Percentiles rank a stretch among this genome's conserved stretches.
These are phyloP conservation scores for Ogataea hybrid DNA, from an alignment of 1,139 yeast species.

Conservation along the genomic window DNA sequence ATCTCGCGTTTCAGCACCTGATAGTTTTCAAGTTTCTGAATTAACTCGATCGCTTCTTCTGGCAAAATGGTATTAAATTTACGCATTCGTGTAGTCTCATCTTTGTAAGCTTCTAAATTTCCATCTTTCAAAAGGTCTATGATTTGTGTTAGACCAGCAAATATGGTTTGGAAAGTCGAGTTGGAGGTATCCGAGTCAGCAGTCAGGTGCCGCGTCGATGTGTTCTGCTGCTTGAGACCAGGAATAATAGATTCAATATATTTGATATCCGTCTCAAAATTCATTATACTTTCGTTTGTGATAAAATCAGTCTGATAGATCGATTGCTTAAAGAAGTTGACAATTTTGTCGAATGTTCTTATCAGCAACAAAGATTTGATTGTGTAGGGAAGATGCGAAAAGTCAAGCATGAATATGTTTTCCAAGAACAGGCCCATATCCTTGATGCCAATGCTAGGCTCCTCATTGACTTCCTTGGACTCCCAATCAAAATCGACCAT, in stretches of 20 bases:
- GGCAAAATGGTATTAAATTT: constrained; percentile 61
- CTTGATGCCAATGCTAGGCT: constrained; percentile 72
- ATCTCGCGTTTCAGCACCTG: constrained; percentile 15
- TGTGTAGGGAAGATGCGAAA: constrained; percentile 75
- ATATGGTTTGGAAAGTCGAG: constrained; percentile 49
- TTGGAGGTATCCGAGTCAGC: constrained; percentile 31
- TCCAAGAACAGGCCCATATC: constrained; percentile 89
- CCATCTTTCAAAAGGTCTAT: constrained; percentile 54
- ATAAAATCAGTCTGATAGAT: constrained; percentile 51
- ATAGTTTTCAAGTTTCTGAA: constrained; percentile 40
- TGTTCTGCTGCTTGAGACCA: constrained; percentile 18
- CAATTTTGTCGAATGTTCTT: constrained; percentile 82
- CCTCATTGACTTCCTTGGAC: constrained; percentile 47
- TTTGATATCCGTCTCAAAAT: constrained; percentile 60
- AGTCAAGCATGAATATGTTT: constrained; percentile 83
- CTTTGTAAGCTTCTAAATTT: constrained; percentile 50
- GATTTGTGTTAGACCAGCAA: constrained; percentile 60
- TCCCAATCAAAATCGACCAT: constrained; percentile 86
- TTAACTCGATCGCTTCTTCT: constrained; percentile 51
- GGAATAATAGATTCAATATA: constrained; percentile 48
- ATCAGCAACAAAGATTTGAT: constrained; percentile 78
- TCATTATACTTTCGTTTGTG: constrained; percentile 49
- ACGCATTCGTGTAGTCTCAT: constrained; percentile 52
- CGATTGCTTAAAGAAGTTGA: constrained; percentile 64
- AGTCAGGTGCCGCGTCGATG: constrained; percentile 29